Evolutionary conservation across 805 yeast species (phyloP).

Genomic region (Cyberlindnera amylophila): DNA sequence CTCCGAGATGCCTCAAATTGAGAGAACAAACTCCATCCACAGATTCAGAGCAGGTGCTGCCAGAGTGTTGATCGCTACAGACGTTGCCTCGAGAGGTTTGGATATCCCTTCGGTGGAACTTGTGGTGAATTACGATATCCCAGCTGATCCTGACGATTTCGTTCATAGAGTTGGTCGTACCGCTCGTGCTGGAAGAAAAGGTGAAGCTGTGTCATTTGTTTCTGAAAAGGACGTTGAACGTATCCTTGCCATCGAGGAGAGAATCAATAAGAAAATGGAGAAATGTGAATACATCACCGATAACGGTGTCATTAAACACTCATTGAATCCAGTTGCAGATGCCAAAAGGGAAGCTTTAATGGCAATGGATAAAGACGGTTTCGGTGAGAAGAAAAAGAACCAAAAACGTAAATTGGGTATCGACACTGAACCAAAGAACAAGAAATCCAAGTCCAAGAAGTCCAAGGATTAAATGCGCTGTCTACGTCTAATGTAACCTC

Average conservation of each 20-base stretch:
- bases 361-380: conserved; percentile 90
- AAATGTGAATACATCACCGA: conserved; percentile 70
- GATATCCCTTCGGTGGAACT: conserved; percentile 92
- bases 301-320: conserved; percentile 67
- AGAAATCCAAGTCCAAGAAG: conserved; percentile 8
- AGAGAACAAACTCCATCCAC: conserved; percentile 86
- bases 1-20: conserved; percentile 91
- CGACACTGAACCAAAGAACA: conserved; percentile 5
- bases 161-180: conserved; percentile 98
- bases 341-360: conserved; percentile 88
- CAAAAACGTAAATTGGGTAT: conserved; percentile 36
- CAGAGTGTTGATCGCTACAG: conserved; percentile 88
- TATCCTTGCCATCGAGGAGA: conserved; percentile 78
- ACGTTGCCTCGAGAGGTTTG: conserved; percentile 95
- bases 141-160: conserved; percentile 94
- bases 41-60: conserved; percentile 95
- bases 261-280: conserved; percentile 78
- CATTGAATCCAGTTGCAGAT: conserved; percentile 63
- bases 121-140: conserved; percentile 88
- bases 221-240: conserved; percentile 83
- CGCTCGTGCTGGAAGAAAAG: conserved; percentile 93
- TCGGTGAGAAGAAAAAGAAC: conserved; percentile 67
- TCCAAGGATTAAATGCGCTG: conserved; percentile 1
- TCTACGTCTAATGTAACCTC: not conserved
- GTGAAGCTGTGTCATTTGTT: conserved; percentile 78